phyloP scores from a whole-genome alignment of 345 rosid species.

The Populus deltoides region DNA sequence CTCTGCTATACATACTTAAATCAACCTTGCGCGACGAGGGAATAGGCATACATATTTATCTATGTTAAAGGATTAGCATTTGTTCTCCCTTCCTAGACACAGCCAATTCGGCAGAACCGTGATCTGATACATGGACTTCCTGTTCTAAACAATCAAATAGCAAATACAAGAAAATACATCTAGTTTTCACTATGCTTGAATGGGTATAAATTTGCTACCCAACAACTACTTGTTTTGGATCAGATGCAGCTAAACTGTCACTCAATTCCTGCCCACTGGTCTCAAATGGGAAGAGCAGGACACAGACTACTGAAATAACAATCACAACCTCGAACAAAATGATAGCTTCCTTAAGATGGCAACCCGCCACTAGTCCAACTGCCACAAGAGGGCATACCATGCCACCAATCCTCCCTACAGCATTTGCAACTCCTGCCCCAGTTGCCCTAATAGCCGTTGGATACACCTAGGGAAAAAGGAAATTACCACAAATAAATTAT shows the following conservation, averaged over 20 bases:
- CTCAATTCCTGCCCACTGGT: slow-evolving; percentile 22
- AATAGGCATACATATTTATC: no score
- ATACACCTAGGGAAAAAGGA: slow-evolving; percentile 10
- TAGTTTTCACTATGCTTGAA: no score
- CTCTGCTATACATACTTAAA: no score
- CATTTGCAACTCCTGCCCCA: slow-evolving; percentile 23
- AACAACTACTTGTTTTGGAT: not conserved
- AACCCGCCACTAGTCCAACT: slow-evolving; percentile 17
- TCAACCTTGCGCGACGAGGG: no score
- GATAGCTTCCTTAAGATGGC: slow-evolving; percentile 19
- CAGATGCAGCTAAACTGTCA: slow-evolving; percentile 11
- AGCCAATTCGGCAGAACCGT: no score
- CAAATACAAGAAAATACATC: no score
- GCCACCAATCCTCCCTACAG: slow-evolving; percentile 26
- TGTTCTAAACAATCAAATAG: no score
- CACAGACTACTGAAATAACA: slow-evolving; percentile 2
- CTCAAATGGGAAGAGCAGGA: slow-evolving; percentile 22
- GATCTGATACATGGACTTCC: no score
- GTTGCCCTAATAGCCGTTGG: slow-evolving; percentile 24
- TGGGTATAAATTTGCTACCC: no score
- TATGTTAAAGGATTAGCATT: no score
- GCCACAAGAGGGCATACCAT: slow-evolving; percentile 26
- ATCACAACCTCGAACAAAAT: slow-evolving; percentile 13
- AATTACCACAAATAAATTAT: not conserved
- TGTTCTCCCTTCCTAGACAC: no score